These are phyloP conservation scores for Russula brevipes DNA, from an alignment of 768 basidiomycete species.

Conservation along the genomic window DNA sequence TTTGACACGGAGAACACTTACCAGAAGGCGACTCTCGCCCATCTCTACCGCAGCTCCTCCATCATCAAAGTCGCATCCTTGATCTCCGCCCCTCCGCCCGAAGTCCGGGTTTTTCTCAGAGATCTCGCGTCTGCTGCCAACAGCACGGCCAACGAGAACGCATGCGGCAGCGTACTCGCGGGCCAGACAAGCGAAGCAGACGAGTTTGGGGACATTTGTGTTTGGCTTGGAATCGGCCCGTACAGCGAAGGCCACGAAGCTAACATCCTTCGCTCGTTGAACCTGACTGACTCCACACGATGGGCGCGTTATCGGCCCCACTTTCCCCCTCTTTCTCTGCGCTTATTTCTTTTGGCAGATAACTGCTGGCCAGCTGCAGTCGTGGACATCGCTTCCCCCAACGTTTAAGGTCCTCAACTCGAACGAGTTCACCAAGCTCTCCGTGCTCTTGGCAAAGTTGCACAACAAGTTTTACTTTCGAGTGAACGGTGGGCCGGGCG, in stretches of 20 bases:
- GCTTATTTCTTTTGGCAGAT: conserved; percentile 17
- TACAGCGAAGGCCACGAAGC: conserved; percentile 32
- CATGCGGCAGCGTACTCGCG: conserved; percentile 49
- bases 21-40: conserved; percentile 20
- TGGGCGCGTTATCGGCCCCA: conserved; percentile 16
- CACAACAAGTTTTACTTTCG: conserved; percentile 20
- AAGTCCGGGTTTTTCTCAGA: conserved; percentile 15
- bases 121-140: conserved; percentile 39
- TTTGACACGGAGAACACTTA: conserved; percentile 17
- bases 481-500: background rate
- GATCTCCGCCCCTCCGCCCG: conserved; percentile 16
- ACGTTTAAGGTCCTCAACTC: conserved; percentile 12
- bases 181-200: conserved; percentile 53
- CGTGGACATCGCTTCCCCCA: conserved; percentile 19
- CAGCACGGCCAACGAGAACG: conserved; percentile 36
- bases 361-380: conserved; percentile 15
- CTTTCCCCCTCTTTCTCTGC: background rate
- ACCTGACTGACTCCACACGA: conserved; percentile 13
- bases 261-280: conserved; percentile 34
- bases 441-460: conserved; percentile 21
- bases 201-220: conserved; percentile 48
- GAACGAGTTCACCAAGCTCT: conserved; percentile 19
- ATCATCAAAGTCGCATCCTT: conserved; percentile 20
- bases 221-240: conserved; percentile 47
- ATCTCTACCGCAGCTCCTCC: conserved; percentile 23